Conservation (phyloP, 2,329 filamentous ascomycete species). For the Aschersonia sp. region DNA sequence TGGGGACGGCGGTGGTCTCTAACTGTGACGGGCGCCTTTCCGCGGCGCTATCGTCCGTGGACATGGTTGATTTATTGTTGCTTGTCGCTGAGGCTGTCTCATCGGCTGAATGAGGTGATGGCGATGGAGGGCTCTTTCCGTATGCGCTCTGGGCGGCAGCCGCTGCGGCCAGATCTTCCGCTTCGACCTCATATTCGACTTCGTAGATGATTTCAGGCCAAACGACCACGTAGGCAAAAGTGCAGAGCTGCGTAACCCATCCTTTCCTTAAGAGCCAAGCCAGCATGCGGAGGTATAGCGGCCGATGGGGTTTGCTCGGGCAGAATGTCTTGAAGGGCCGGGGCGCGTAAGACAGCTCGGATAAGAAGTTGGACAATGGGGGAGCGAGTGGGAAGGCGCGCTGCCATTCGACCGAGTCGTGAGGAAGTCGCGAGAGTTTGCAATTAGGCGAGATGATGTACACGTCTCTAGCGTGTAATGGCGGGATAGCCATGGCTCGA, state of each 20-base stretch:
- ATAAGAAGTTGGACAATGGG: constrained; percentile 74
- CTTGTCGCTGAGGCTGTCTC: background rate
- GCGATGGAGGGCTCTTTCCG: background rate
- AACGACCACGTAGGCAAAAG: constrained; percentile 79
- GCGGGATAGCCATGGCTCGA: constrained; percentile 79
- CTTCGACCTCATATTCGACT: constrained; percentile 58
- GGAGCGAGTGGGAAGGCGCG: constrained; percentile 72
- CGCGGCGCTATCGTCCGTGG: background rate
- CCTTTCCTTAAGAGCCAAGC: constrained; percentile 87
- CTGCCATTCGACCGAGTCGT: constrained; percentile 59
- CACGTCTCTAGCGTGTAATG: constrained; percentile 75
- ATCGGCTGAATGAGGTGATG: background rate
- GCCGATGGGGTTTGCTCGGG: constrained; percentile 75
- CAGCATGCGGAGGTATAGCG: constrained; percentile 77
- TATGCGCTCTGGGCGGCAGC: constrained; percentile 7
- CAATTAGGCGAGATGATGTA: constrained; percentile 90
- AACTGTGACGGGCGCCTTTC: too few relatives aligned
- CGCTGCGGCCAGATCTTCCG: constrained; percentile 41
- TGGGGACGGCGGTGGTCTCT: background rate
- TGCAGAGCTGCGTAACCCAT: constrained; percentile 87
- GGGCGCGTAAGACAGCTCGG: constrained; percentile 64
- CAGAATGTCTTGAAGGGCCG: constrained; percentile 73
- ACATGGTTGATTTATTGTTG: background rate
- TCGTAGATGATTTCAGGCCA: constrained; percentile 71
- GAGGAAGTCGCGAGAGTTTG: constrained; percentile 55